phyloP scores from a whole-genome alignment of 495 filamentous ascomycete genomes.

The Umbilicaria muhlenbergii region DNA sequence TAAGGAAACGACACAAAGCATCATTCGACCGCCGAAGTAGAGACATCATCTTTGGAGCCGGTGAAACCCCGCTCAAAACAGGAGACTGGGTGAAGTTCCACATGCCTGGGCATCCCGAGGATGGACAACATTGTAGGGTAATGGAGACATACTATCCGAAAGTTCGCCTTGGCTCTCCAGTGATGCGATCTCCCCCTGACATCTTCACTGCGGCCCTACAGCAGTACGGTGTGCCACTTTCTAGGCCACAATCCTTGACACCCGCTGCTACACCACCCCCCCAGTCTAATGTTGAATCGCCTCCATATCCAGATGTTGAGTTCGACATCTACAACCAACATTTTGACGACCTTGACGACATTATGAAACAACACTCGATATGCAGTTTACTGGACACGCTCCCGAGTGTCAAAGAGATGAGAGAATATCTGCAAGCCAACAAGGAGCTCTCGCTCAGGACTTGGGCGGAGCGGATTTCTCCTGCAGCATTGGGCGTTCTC shows the following conservation, averaged over 20 bases:
- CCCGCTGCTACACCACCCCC: conserved; percentile 8
- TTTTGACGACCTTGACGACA: conserved; percentile 34
- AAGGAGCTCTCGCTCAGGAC: conserved; percentile 29
- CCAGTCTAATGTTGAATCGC: neutral
- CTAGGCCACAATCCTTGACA: neutral
- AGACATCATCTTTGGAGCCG: conserved; percentile 26
- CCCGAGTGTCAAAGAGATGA: conserved; percentile 51
- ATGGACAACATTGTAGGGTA: conserved; percentile 27
- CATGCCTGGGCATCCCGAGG: conserved; percentile 3
- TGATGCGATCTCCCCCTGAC: conserved; percentile 1
- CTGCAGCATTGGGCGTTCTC: conserved; percentile 50
- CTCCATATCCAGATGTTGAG: conserved; percentile 12
- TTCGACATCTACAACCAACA: conserved; percentile 35
- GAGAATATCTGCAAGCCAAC: conserved; percentile 33
- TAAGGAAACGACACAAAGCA: conserved; percentile 2
- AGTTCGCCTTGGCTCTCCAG: conserved; percentile 14
- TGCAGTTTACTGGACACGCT: conserved; percentile 47
- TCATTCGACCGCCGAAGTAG: conserved; percentile 15
- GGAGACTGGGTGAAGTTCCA: conserved; percentile 48
- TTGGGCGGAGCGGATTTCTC: conserved; percentile 50
- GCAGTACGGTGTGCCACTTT: neutral
- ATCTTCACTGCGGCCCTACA: neutral
- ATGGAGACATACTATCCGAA: conserved; percentile 21
- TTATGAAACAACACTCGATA: conserved; percentile 38
- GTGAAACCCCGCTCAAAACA: conserved; percentile 18